phyloP scores from a whole-genome alignment of 306 rosid species.

The Luffa aegyptiaca region DNA sequence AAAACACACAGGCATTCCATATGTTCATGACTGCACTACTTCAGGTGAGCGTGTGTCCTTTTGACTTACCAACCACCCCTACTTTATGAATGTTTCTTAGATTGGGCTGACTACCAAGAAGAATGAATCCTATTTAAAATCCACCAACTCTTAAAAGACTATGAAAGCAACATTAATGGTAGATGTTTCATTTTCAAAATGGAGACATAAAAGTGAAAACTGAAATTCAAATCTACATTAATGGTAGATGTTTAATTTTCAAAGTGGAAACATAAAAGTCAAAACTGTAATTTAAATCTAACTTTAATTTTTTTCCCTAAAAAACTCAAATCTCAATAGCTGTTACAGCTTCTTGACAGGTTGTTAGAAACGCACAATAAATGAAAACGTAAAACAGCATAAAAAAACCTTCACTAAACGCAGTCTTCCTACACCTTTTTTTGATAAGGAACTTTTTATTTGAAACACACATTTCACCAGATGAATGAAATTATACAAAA shows the following conservation, averaged over 20 bases:
- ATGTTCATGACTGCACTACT: conserved; percentile 93
- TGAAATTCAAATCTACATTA: not conserved
- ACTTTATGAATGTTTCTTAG: not conserved
- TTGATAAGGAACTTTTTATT: not conserved
- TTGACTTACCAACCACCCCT: not conserved
- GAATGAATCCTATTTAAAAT: not conserved
- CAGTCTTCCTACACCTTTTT: not conserved
- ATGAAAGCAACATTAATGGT: not conserved
- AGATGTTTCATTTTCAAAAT: not conserved
- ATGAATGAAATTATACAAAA: not conserved
- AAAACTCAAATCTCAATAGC: not conserved
- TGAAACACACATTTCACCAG: not conserved
- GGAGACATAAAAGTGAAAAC: not conserved
- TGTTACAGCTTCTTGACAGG: not conserved
- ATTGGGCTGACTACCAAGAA: not conserved
- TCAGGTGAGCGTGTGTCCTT: conserved; percentile 47
- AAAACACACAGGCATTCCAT: conserved; percentile 96
- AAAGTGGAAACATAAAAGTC: not conserved
- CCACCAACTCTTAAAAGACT: not conserved
- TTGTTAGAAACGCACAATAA: no score
- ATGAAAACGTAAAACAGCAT: no score
- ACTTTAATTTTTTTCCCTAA: not conserved
- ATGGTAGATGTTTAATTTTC: not conserved
- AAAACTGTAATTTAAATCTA: not conserved
- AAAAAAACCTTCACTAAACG: no score